Percentiles rank a stretch among this genome's conserved stretches.
Conservation (phyloP, 345 rosid genomes). For the Bruguiera gymnorhiza region DNA sequence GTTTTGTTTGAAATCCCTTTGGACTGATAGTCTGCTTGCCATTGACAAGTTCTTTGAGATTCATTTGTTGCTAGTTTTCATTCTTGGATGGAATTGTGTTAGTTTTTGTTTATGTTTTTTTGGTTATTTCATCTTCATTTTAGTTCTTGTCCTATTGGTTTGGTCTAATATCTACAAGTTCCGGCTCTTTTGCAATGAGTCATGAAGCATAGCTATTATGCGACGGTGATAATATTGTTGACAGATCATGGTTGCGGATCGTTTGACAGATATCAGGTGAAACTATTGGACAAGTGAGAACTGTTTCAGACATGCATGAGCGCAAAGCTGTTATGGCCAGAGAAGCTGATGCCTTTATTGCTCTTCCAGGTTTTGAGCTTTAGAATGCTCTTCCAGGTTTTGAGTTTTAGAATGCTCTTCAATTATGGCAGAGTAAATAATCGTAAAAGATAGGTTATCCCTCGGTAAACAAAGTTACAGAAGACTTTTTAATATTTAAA, state of each 20-base stretch:
- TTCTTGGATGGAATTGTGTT: not conserved
- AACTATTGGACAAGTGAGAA: constrained; percentile 79
- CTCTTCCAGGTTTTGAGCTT: constrained; percentile 73
- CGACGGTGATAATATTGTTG: constrained; percentile 7
- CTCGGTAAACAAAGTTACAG: no score
- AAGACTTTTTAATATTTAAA: constrained; percentile 3
- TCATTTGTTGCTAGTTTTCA: constrained; percentile 4
- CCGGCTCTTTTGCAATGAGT: not conserved
- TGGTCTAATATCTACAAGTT: not conserved
- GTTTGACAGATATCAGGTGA: constrained; percentile 76
- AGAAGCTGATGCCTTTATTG: constrained; percentile 92
- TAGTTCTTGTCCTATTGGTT: not conserved
- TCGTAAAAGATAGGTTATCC: constrained; percentile 3
- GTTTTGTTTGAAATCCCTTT: constrained; percentile 3
- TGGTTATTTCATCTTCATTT: not conserved
- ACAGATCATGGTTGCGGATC: constrained; percentile 9
- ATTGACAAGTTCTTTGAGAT: not conserved
- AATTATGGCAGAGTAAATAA: constrained; percentile 8
- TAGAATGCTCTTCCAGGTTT: constrained; percentile 82
- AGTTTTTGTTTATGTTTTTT: not conserved
- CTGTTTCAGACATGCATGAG: constrained; percentile 90
- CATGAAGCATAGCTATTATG: not conserved
- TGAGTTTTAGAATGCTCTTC: constrained; percentile 3
- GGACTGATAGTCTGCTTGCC: no score
- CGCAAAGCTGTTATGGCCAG: constrained; percentile 96